phyloP scores from a whole-genome alignment of 352 stramenopile genomes.

The Phytopythium delawarense region DNA sequence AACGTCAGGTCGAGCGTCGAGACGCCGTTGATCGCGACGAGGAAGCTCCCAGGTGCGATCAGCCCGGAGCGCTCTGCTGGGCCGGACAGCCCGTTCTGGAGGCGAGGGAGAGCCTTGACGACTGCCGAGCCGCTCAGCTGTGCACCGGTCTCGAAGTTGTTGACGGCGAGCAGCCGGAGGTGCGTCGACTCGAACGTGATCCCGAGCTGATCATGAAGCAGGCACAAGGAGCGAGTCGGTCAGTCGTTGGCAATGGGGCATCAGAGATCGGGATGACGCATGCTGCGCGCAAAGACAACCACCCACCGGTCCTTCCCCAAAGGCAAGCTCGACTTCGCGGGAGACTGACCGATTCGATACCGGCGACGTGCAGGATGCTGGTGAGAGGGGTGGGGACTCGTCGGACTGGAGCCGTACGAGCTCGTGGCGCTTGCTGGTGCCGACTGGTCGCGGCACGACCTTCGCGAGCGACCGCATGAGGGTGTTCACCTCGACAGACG shows the following conservation, averaged over 20 bases:
- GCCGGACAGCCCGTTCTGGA: constrained; percentile 51
- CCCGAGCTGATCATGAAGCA: constrained; percentile 36
- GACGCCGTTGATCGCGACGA: constrained; percentile 68
- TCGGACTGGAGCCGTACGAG: background rate
- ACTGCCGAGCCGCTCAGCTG: constrained; percentile 50
- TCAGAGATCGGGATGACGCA: background rate
- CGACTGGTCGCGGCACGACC: constrained; percentile 39
- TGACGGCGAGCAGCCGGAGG: constrained; percentile 52
- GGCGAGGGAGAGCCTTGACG: constrained; percentile 60
- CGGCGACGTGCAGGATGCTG: background rate
- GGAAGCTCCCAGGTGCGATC: constrained; percentile 50
- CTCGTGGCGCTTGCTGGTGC: constrained; percentile 6
- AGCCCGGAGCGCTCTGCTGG: constrained; percentile 54
- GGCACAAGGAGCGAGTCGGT: background rate
- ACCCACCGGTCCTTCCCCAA: constrained; percentile 60
- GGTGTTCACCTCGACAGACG: constrained; percentile 36
- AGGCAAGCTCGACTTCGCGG: constrained; percentile 62
- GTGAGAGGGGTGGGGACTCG: background rate
- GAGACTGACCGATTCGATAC: background rate
- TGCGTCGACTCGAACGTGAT: constrained; percentile 80
- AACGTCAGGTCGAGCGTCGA: constrained; percentile 62
- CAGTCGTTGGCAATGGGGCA: no score
- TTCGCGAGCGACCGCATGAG: constrained; percentile 30
- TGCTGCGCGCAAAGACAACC: background rate
- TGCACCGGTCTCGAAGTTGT: constrained; percentile 35